Base-by-base conservation (phyloP, 805 yeast genomes). In the Lipomyces anomalus region DNA sequence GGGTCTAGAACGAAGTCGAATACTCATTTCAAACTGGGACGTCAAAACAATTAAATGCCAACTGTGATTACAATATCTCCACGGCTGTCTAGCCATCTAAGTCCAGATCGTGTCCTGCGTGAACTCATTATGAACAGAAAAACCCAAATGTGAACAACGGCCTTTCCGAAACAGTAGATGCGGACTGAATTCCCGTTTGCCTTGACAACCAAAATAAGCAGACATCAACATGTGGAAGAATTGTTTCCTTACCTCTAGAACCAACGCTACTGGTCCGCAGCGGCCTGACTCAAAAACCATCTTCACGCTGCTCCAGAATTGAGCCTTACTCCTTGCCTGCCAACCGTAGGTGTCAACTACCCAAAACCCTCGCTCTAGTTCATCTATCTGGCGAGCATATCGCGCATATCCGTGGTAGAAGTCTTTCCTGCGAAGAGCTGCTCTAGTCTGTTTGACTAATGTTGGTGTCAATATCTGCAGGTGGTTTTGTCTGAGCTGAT, bases 321-420 rank as follows among this genome's bases (percentile, higher is more conserved):
- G 22, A 17, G 44, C 17, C 20, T 48, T 48, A 28, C 41, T 43
- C 22, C 26, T 35, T 9, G 35, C 26, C 9, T 17, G 28, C 52
- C 48, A 48, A 23, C 38, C 6, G 11, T 42, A 36, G 13, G 44
- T 36, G 18, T 44, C 38, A 29, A 44, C 35, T 20, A 40, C 38
- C 52, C 52, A 48, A 24, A 37, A 43, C 4, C 52, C 52, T 3
- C 48, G 48, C 22, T 48, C 52, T 18, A 18, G n/a, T 7, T 40
- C 22, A 7, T 41, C 43, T 4, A 48, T 48, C 9, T 41, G 46
- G 38, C 47, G 47, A 16, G 41, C 39, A 28, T 30, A 42, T 17
- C 33, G 24, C 3, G 47, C 36, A n/a, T 44, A 42, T 5, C 42
- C 43, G 6, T 16, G 22, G 29, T 39, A 47, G 30, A 40, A 47